Percentiles rank a stretch among this genome's conserved stretches.
These are phyloP conservation scores for Zygoascus meyerae DNA, from an alignment of 1,139 yeast genomes.

Conservation along the genomic window DNA sequence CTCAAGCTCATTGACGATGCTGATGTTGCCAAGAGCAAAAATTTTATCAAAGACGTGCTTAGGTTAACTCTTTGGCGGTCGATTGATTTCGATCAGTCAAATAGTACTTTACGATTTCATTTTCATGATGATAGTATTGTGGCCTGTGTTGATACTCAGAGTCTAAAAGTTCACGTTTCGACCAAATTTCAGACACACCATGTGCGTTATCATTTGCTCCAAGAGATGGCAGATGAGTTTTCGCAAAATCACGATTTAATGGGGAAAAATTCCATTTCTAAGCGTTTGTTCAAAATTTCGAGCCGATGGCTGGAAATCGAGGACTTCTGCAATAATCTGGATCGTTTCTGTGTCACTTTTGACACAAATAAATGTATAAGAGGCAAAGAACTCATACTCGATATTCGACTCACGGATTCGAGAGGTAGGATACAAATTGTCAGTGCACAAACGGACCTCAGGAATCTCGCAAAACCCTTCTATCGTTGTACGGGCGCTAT, in stretches of 20 bases:
- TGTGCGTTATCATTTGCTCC: too few relatives aligned
- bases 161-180: background rate
- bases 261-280: too few relatives aligned
- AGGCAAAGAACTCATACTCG: too few relatives aligned
- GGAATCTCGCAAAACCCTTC: too few relatives aligned
- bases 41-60: background rate
- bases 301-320: background rate
- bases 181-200: too few relatives aligned
- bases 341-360: background rate
- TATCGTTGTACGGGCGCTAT: too few relatives aligned
- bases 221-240: too few relatives aligned
- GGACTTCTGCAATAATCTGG: conserved; percentile 2
- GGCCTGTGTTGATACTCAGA: background rate
- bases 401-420: too few relatives aligned
- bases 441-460: too few relatives aligned
- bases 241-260: too few relatives aligned
- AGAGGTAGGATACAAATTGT: too few relatives aligned
- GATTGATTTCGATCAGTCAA: background rate
- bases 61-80: conserved; percentile 1
- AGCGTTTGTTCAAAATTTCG: background rate
- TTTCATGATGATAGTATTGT: background rate
- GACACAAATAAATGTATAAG: background rate
- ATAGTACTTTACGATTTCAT: background rate
- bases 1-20: conserved; percentile 1
- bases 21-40: background rate